These are phyloP conservation scores for Lodderomyces orthopsilosis DNA, from an alignment of 1,139 yeast genomes.

Conservation along the genomic window DNA sequence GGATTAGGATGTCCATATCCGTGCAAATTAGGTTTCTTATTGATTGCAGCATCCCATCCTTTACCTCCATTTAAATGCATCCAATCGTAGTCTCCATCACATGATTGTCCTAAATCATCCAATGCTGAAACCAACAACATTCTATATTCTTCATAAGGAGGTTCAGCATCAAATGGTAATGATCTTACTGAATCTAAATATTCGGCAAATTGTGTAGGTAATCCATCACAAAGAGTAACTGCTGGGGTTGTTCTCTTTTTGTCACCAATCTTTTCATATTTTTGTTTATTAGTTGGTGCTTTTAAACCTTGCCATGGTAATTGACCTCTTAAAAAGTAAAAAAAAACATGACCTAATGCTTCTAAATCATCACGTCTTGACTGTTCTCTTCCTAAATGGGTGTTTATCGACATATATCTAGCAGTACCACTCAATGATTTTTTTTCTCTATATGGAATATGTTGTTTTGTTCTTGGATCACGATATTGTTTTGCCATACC, in stretches of 20 bases:
- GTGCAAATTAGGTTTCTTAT: constrained; percentile 85
- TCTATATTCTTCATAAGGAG: constrained; percentile 86
- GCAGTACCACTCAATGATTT: constrained; percentile 96
- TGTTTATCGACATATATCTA: constrained; percentile 94
- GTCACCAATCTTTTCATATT: constrained; percentile 94
- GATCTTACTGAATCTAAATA: constrained; percentile 81
- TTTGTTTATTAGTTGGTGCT: constrained; percentile 96
- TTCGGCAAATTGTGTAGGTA: constrained; percentile 84
- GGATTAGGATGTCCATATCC: constrained; percentile 76
- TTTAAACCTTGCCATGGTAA: constrained; percentile 98
- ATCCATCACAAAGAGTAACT: constrained; percentile 71
- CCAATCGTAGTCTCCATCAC: constrained; percentile 94
- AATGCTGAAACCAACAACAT: constrained; percentile 73
- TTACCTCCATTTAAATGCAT: constrained; percentile 86
- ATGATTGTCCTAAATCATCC: constrained; percentile 64
- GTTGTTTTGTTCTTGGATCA: constrained; percentile 92
- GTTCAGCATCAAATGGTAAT: constrained; percentile 87
- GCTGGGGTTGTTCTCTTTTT: constrained; percentile 87
- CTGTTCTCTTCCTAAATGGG: constrained; percentile 96
- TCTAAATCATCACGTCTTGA: constrained; percentile 94
- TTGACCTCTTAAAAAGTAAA: constrained; percentile 89
- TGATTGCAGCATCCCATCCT: constrained; percentile 85
- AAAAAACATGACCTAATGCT: constrained; percentile 91
- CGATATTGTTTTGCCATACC: constrained; percentile 98
- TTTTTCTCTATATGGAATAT: constrained; percentile 94